phyloP scores from a whole-genome alignment of 192 early-diverging fungal genomes.

The Helicostylum pulchrum region DNA sequence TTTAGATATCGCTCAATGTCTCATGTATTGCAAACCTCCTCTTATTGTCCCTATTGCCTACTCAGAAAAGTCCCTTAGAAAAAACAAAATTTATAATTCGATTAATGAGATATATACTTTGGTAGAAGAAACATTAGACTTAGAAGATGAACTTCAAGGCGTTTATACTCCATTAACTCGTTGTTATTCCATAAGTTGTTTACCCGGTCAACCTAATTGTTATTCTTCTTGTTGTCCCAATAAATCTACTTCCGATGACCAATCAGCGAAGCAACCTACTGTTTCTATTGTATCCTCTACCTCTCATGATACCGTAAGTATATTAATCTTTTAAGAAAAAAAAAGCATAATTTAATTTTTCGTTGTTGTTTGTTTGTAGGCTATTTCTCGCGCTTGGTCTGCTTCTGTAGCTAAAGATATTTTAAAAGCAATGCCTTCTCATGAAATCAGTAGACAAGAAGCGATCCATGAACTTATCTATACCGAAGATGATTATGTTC shows the following conservation, averaged over 20 bases:
- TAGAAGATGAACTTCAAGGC: conserved; percentile 54
- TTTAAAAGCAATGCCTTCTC: conserved; percentile 57
- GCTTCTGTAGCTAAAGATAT: conserved; percentile 70
- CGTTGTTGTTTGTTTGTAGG: conserved; percentile 12
- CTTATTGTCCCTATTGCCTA: conserved; percentile 32
- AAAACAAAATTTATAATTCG: conserved; percentile 34
- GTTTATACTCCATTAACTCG: conserved; percentile 85
- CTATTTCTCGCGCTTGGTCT: conserved; percentile 59
- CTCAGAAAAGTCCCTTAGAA: conserved; percentile 30
- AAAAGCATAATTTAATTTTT: conserved; percentile 1
- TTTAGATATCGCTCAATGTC: conserved; percentile 18
- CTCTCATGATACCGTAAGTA: conserved; percentile 15
- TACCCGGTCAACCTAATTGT: conserved; percentile 25
- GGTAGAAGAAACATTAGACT: neutral
- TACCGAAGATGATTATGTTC: conserved; percentile 92
- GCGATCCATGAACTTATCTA: conserved; percentile 89
- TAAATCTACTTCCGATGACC: neutral
- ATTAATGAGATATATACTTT: conserved; percentile 31
- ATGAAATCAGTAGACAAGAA: conserved; percentile 87
- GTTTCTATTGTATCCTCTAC: conserved; percentile 12
- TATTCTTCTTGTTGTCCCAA: conserved; percentile 38
- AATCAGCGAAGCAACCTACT: neutral
- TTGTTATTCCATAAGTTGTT: conserved; percentile 63
- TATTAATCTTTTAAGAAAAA: neutral
- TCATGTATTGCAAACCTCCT: conserved; percentile 22